Conservation (phyloP, 345 rosid genomes). For the Dipteronia sinensis region DNA sequence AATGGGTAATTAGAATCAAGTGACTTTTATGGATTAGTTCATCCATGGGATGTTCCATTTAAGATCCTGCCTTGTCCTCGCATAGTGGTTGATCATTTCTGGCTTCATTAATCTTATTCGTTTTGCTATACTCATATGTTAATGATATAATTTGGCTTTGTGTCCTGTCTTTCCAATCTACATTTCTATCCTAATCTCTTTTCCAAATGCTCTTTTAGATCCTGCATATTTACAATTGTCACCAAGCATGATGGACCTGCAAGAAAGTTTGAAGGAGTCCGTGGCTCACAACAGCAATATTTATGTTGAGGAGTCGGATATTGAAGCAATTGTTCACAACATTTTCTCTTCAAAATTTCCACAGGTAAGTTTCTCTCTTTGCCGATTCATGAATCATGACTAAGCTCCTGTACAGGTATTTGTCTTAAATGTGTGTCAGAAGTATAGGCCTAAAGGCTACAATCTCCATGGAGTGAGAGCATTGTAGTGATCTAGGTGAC, state of each 20-base stretch:
- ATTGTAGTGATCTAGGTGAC: not conserved
- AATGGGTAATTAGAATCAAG: not conserved
- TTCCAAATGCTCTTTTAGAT: constrained; percentile 44
- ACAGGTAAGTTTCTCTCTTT: constrained; percentile 42
- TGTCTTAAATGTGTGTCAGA: constrained; percentile 5
- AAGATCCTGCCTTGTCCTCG: not conserved
- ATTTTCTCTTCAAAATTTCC: constrained; percentile 49
- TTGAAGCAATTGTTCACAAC: constrained; percentile 47
- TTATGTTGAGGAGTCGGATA: constrained; percentile 43
- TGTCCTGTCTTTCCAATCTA: constrained; percentile 9
- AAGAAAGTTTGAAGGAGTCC: constrained; percentile 27
- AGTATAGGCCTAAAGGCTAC: not conserved
- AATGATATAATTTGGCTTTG: too few species aligned
- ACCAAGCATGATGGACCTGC: constrained; percentile 31
- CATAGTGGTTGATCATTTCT: not conserved
- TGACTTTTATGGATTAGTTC: not conserved
- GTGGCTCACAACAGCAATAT: constrained; percentile 24
- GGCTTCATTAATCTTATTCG: not conserved
- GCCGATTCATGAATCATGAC: not conserved
- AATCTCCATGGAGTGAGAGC: not conserved
- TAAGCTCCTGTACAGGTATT: constrained; percentile 1
- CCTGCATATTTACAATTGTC: constrained; percentile 58
- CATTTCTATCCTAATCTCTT: constrained; percentile 4
- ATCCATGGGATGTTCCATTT: not conserved
- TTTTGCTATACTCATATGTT: too few species aligned